Conservation (phyloP, 768 basidiomycete genomes). For the Naematelia encephala region DNA sequence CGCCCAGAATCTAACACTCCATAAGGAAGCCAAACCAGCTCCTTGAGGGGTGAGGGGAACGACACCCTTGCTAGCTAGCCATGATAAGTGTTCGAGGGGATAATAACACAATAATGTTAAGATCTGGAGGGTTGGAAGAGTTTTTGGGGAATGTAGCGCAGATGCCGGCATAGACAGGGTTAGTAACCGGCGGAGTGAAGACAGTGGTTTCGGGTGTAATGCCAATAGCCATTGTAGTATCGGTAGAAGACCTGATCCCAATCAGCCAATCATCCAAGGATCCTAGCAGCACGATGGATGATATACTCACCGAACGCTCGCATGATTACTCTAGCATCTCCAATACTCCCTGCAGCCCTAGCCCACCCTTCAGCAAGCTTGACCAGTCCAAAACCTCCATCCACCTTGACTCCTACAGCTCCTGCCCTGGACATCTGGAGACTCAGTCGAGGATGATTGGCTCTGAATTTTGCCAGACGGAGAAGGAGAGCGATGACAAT, state of each 20-base stretch:
- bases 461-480: conserved; percentile 25
- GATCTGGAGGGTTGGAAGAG: conserved; percentile 35
- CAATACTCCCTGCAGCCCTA: conserved; percentile 32
- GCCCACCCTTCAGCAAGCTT: conserved; percentile 31
- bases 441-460: conserved; percentile 11
- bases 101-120: conserved; percentile 43
- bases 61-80: conserved; percentile 41
- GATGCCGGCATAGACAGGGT: not conserved
- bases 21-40: conserved; percentile 26
- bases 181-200: conserved; percentile 13
- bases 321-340: conserved; percentile 48
- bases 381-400: conserved; percentile 19
- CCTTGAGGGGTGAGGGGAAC: conserved; percentile 21
- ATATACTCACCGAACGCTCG: conserved; percentile 41
- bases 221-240: conserved; percentile 27
- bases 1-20: conserved; percentile 50
- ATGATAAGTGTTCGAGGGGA: conserved; percentile 45
- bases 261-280: not conserved
- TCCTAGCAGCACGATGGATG: not conserved
- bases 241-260: conserved; percentile 25
- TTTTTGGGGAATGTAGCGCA: conserved; percentile 10
- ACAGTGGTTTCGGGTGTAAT: conserved; percentile 34
- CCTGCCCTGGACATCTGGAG: conserved; percentile 2
- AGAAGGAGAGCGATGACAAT: conserved; percentile 42
- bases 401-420: not conserved